A percentile compares a stretch with the other conserved stretches of the same genome.
Conservation (phyloP, 768 basidiomycete genomes). For the Suillus americanus region DNA sequence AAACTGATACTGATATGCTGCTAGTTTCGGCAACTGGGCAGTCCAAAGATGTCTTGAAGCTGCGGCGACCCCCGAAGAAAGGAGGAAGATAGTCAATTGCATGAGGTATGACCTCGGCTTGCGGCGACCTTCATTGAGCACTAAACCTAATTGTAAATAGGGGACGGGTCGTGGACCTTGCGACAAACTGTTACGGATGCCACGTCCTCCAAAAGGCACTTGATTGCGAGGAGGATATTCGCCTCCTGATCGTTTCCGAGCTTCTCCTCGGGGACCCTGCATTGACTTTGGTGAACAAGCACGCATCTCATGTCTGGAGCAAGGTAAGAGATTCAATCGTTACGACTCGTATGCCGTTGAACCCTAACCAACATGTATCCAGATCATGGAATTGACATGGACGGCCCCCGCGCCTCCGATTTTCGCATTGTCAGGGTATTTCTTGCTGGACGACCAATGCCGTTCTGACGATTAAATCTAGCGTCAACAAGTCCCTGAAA, state of each 20-base stretch:
- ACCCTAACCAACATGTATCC: slow-evolving; percentile 10
- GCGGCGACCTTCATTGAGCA: not conserved
- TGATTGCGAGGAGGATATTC: slow-evolving; percentile 87
- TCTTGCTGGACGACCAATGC: not conserved
- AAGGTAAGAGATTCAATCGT: slow-evolving; percentile 54
- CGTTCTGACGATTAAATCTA: slow-evolving; percentile 27
- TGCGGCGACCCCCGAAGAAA: slow-evolving; percentile 69
- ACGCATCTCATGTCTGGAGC: slow-evolving; percentile 91
- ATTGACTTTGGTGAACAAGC: slow-evolving; percentile 85
- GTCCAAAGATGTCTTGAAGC: slow-evolving; percentile 86
- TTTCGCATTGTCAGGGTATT: slow-evolving; percentile 68
- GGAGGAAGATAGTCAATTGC: slow-evolving; percentile 79
- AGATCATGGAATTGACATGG: slow-evolving; percentile 93
- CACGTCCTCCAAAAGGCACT: slow-evolving; percentile 89
- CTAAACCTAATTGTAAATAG: slow-evolving; percentile 33
- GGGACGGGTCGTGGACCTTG: slow-evolving; percentile 81
- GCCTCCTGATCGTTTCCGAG: slow-evolving; percentile 81
- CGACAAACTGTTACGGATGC: slow-evolving; percentile 87
- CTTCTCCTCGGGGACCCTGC: slow-evolving; percentile 82
- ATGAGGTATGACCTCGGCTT: slow-evolving; percentile 60
- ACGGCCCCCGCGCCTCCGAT: slow-evolving; percentile 85
- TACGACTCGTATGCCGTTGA: not conserved
- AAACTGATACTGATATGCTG: slow-evolving; percentile 1
- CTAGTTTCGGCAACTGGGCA: slow-evolving; percentile 90
- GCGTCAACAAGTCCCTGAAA: slow-evolving; percentile 84